Conservation (phyloP, 176 grass and related monocot genomes). For the Oryza meridionalis region DNA sequence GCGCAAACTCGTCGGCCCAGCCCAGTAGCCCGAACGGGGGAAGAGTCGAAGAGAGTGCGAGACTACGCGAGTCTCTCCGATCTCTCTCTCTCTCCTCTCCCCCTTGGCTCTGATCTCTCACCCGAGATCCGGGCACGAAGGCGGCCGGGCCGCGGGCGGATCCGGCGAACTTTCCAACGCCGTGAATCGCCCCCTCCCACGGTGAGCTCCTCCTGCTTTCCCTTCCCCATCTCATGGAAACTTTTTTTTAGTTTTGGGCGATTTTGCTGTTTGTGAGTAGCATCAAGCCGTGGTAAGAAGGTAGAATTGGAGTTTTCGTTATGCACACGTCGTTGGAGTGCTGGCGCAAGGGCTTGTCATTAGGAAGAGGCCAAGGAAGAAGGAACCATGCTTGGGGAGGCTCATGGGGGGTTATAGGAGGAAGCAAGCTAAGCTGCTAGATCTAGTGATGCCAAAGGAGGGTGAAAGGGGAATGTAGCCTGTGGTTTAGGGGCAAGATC, state of each 20-base stretch:
- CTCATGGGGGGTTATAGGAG: neutral
- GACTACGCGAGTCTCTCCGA: neutral
- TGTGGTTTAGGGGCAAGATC: neutral
- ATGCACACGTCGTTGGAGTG: neutral
- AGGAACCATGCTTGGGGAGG: neutral
- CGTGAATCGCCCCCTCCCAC: neutral
- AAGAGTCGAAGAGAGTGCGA: neutral
- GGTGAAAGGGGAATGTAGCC: neutral
- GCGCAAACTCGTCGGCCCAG: neutral
- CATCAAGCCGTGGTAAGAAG: neutral
- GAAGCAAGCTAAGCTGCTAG: neutral
- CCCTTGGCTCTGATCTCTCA: neutral
- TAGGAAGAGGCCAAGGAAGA: neutral
- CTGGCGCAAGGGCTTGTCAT: neutral
- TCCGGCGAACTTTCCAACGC: slow-evolving; percentile 9
- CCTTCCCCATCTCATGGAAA: neutral
- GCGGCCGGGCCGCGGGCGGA: neutral
- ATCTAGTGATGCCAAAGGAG: neutral
- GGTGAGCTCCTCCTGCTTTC: slow-evolving; percentile 27
- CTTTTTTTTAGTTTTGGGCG: neutral
- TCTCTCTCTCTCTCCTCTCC: neutral
- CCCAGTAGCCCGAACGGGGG: neutral
- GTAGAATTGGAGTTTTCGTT: neutral
- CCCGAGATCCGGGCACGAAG: neutral
- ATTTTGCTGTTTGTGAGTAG: neutral